Evolutionary conservation across 768 basidiomycete species (phyloP).

Genomic region (Auricularia heimuer): DNA sequence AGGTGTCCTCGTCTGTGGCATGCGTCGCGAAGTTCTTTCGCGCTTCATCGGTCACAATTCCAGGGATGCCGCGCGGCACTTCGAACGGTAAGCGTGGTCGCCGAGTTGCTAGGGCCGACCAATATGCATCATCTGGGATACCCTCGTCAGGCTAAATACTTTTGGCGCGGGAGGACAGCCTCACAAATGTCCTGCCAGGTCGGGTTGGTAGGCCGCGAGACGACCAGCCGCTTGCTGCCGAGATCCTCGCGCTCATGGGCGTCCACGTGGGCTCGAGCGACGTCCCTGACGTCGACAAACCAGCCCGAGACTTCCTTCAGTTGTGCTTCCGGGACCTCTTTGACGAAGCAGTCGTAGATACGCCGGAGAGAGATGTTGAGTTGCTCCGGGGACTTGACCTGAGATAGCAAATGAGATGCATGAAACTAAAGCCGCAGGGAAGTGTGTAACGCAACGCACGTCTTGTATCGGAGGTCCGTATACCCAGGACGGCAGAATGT

Average conservation of each 20-base stretch:
- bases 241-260: not conserved
- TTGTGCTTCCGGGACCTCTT: not conserved
- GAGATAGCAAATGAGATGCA: slow-evolving; percentile 13
- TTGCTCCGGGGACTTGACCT: not conserved
- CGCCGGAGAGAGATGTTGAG: not conserved
- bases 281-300: not conserved
- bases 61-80: not conserved
- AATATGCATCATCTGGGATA: not conserved
- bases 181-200: not conserved
- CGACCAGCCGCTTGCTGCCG: not conserved
- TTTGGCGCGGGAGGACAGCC: not conserved
- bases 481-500: slow-evolving; percentile 42
- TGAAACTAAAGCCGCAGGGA: slow-evolving; percentile 17
- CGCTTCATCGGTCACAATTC: not conserved
- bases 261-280: not conserved
- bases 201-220: not conserved
- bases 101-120: not conserved
- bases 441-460: slow-evolving; percentile 21
- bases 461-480: slow-evolving; percentile 28
- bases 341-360: not conserved
- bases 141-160: not conserved
- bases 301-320: not conserved
- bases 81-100: not conserved
- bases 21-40: not conserved
- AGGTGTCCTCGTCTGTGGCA: not conserved